Base-by-base conservation (phyloP, 1,139 yeast species). In the Candida frijolesensis region DNA sequence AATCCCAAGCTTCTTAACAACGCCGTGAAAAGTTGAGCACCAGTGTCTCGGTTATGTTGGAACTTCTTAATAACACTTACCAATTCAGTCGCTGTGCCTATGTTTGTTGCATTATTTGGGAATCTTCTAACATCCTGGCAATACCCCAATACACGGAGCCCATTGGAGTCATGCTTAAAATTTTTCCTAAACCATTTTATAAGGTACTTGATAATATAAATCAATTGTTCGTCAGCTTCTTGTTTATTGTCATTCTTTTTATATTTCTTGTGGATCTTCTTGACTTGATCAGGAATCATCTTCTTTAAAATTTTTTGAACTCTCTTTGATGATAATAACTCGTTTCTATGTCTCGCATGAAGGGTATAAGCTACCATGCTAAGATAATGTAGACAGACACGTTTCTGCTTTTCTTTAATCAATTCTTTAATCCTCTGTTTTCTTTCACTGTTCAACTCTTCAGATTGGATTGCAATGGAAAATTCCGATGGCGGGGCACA, bases 121-220 rank as follows among this genome's bases (percentile, higher is more conserved):
- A 54, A 68, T 4, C 60, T 55, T 1, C 51, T 47, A 0, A 71
- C 71, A 37, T 44, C 42, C 5, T 12, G 15, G 1, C 65, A 34
- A 49, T 67, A 68, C 0, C 77, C 77, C 44, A 71, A 57, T 0
- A 70, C 71, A 32, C 78, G 47, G 7, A 72, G 46, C 0, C 78
- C 78, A 59, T 68, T 70, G 6, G 70, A 60, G 42, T 65, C 62
- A 14, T 70, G 60, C 53, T 69, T 66, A 54, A 60, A 72, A 51
- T 72, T 72, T 27, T 67, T 56, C n/a, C 75, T 53, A 49, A 72
- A 62, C 78, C 78, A 73, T 54, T 72, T 73, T 29, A 70, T 61
- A 32, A 70, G 53, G 48, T 72, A 72, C 50, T 71, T 71, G 29
- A 73, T 42, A 8, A 71, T 61, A 49, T 71, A 72, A 5, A 70